Evolutionary conservation across 1,284 basidiomycete genomes (phyloP), one percentile per base, ranked within the genome.

Genomic region (Athelia sp.): DNA sequence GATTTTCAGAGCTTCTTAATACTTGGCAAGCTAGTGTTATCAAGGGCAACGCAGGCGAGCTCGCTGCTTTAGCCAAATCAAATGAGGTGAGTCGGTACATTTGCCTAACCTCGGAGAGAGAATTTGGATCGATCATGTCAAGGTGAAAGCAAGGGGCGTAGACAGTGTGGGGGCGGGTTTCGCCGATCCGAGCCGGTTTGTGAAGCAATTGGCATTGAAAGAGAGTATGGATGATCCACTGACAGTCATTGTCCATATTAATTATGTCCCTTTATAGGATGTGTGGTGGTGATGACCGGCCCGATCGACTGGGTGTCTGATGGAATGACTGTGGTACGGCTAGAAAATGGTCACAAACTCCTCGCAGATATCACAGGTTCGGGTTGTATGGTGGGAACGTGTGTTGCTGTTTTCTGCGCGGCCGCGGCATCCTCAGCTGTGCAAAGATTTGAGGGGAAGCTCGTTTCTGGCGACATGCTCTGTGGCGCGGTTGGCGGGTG

Each of bases 21-120:
- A 70, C 77, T 43, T 96, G 89, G 79, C 94, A 98, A 64, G 83
- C 90, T 15, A 88, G 87, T 17, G 86, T 97, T 17, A 93, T 98
- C 70, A 98, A 98, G 67, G 96, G 95, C 4, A 98, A 98, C 62
- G 89, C 93, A 0, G 93, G 83, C 18, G 96, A 98, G 67, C 84
- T 98, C 19, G 91, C 83, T 0, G 76, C 87, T 0, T 70, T 98
- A 13, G 80, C 85, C 1, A 79, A 85, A 15, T 87, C 85, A 0
- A 64, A 65, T n/a, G 93, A 93, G 71, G 90, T 86, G 43, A 36
- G 65, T 48, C 23, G 14, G 18, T 6, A 46, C 49, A 14, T 21
- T 15, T 36, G 11, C 26, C 13, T 45, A n/a, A 23, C 45, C 15
- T 17, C 23, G 10, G 23, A 38, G 36, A 17, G 36, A 4, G 36